phyloP scores from a whole-genome alignment of 73 alveolate genomes.

The Breviolum minutum region DNA sequence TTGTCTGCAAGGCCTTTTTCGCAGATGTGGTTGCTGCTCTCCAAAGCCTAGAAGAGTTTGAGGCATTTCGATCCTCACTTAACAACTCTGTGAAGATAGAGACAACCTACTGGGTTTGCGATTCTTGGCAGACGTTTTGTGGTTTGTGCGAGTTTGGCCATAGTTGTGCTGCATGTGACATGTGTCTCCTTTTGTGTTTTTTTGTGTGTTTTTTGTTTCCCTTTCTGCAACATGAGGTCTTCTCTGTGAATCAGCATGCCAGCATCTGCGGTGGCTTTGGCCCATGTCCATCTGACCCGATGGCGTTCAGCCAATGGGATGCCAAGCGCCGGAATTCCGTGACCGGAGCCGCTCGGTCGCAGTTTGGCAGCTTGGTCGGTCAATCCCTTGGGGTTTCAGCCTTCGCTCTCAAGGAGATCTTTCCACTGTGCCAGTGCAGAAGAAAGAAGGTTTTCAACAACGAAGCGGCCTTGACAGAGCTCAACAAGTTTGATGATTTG shows the following conservation, averaged over 20 bases:
- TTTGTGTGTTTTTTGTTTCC: not conserved
- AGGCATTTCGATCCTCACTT: not conserved
- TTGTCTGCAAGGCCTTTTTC: not conserved
- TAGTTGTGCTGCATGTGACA: not conserved
- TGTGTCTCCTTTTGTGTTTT: not conserved
- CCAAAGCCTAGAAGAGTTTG: not conserved
- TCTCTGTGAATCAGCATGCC: conserved; percentile 44
- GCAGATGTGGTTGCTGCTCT: not conserved
- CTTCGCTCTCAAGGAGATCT: conserved; percentile 7
- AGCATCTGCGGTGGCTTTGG: conserved; percentile 50
- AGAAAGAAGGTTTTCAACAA: not conserved
- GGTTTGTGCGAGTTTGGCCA: not conserved
- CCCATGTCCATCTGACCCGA: not conserved
- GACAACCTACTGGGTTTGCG: conserved; percentile 32
- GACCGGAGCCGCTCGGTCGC: conserved; percentile 39
- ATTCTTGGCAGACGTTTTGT: not conserved
- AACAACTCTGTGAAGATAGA: not conserved
- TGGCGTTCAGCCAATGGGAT: not conserved
- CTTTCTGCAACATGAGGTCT: not conserved
- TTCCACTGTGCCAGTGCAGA: not conserved
- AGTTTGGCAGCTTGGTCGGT: not conserved
- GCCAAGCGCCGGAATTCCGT: conserved; percentile 29
- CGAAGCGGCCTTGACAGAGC: conserved; percentile 48
- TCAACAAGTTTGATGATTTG: conserved; percentile 36
- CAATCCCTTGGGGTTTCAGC: not conserved